Evolutionary conservation across 2,329 filamentous ascomycete genomes (phyloP).

Genomic region (Talaromyces funiculosus): DNA sequence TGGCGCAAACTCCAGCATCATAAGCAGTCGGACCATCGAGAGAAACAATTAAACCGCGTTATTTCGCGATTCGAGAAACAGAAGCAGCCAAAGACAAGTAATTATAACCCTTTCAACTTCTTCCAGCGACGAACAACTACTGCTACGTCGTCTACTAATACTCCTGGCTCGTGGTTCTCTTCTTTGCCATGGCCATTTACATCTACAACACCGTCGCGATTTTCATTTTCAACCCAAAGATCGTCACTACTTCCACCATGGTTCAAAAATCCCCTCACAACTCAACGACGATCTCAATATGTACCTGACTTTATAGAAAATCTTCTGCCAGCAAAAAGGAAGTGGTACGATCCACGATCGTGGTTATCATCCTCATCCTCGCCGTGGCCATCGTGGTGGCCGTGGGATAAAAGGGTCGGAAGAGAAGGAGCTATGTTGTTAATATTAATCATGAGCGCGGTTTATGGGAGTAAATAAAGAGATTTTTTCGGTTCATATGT

Average conservation of each 20-base stretch:
- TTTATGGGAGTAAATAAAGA: conserved; percentile 2
- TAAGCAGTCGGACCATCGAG: conserved; percentile 20
- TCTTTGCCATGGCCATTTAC: conserved; percentile 11
- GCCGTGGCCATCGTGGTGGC: conserved; percentile 15
- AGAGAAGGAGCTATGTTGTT: not conserved
- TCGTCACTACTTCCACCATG: conserved; percentile 6
- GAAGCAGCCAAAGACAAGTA: conserved; percentile 3
- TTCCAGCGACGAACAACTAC: not conserved
- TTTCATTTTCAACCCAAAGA: not conserved
- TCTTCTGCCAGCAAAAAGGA: conserved; percentile 7
- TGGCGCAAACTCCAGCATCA: conserved; percentile 29
- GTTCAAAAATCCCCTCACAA: not conserved
- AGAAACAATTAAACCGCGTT: conserved; percentile 33
- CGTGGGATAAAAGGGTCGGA: not conserved
- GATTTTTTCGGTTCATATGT: not conserved
- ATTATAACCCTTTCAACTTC: not conserved
- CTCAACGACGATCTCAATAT: not conserved
- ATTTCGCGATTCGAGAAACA: conserved; percentile 28
- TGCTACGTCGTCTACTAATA: not conserved
- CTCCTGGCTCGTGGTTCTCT: not conserved
- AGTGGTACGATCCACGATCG: not conserved
- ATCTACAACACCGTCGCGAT: not conserved
- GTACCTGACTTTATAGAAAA: conserved; percentile 5
- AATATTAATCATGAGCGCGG: not conserved
- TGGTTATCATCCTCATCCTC: conserved; percentile 21